Percentiles rank a stretch among this genome's conserved stretches.
These are phyloP conservation scores for Panellus pusillus DNA, from an alignment of 768 basidiomycete genomes.

Conservation along the genomic window DNA sequence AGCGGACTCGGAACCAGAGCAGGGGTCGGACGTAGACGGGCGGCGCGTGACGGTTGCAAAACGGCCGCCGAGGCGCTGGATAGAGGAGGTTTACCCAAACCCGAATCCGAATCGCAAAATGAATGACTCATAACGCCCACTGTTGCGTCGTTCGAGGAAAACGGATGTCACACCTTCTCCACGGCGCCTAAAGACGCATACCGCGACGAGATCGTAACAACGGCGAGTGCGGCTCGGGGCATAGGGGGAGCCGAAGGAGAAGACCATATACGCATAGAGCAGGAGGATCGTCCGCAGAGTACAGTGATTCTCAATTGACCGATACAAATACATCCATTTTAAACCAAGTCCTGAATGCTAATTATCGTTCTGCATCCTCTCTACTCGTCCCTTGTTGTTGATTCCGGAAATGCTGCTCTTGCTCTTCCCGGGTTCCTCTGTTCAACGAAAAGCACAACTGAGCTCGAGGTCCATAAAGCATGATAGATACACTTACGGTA, in stretches of 20 bases:
- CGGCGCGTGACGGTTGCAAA: constrained; percentile 53
- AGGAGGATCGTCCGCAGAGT: not conserved
- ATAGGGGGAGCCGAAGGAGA: not conserved
- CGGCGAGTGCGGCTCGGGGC: not conserved
- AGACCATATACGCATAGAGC: not conserved
- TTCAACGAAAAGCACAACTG: not conserved
- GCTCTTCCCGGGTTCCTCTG: constrained; percentile 65
- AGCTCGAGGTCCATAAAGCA: constrained; percentile 13
- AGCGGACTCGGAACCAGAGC: constrained; percentile 29
- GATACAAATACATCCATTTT: constrained; percentile 18
- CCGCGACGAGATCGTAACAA: constrained; percentile 14
- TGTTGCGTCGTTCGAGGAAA: not conserved
- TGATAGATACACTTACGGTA: constrained; percentile 45
- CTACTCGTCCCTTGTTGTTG: constrained; percentile 26
- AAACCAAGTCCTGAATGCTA: constrained; percentile 28
- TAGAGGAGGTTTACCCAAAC: constrained; percentile 64
- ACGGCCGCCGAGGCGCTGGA: constrained; percentile 69
- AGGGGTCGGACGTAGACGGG: constrained; percentile 24
- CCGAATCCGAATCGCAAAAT: constrained; percentile 18
- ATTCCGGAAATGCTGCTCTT: constrained; percentile 55
- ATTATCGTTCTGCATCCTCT: constrained; percentile 18
- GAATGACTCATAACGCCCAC: too few relatives aligned
- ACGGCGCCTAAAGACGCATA: not conserved
- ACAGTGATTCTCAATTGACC: not conserved
- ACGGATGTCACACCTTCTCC: not conserved